These are phyloP conservation scores for Lecanosticta acicola DNA, from an alignment of 2,329 filamentous ascomycete genomes.

Conservation along the genomic window DNA sequence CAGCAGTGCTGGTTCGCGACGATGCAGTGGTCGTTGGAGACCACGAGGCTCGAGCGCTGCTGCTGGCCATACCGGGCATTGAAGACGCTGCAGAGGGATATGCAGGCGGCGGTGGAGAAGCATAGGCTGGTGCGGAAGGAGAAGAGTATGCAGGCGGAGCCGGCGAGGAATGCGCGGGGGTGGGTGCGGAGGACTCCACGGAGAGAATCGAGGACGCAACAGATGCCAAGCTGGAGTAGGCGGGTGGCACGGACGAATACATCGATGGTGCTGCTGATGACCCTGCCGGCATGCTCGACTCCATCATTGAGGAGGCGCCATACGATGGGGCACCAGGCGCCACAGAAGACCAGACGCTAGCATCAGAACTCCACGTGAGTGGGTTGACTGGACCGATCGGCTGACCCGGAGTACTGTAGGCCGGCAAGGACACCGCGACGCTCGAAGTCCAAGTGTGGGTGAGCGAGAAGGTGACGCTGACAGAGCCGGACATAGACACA, in stretches of 20 bases:
- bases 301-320: too few relatives aligned
- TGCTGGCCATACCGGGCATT: not conserved
- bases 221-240: too few relatives aligned
- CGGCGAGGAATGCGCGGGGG: not conserved
- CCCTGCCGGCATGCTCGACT: too few relatives aligned
- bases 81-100: not conserved
- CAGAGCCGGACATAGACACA: not conserved
- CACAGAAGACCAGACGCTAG: too few relatives aligned
- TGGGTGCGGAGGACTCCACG: not conserved
- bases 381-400: slow-evolving; percentile 9
- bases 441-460: not conserved
- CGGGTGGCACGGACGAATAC: too few relatives aligned
- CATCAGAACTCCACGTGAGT: not conserved
- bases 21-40: too few relatives aligned
- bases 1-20: not conserved
- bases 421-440: not conserved
- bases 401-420: slow-evolving; percentile 1
- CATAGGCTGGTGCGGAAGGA: too few relatives aligned
- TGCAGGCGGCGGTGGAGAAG: too few relatives aligned
- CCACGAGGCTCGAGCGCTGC: not conserved
- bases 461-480: slow-evolving; percentile 1
- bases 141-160: too few relatives aligned
- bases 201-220: too few relatives aligned
- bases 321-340: too few relatives aligned
- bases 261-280: too few relatives aligned